These are phyloP conservation scores for Aspergillus cristatus DNA, from an alignment of 495 filamentous ascomycete genomes.

Conservation along the genomic window DNA sequence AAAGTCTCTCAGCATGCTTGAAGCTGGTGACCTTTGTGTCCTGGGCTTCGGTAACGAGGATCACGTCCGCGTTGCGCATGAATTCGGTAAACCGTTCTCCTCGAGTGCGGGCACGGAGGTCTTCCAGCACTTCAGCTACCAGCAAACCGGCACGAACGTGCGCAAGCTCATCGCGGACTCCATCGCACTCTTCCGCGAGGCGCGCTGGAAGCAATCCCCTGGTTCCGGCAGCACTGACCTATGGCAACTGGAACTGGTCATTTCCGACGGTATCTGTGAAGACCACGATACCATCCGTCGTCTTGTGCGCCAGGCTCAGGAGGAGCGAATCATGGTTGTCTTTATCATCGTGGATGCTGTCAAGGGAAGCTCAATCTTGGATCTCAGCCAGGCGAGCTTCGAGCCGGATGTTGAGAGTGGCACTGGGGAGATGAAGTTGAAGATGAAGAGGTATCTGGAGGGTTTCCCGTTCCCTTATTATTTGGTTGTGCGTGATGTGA, in stretches of 20 bases:
- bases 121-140: slow-evolving; percentile 78
- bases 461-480: slow-evolving; percentile 95
- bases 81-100: slow-evolving; percentile 74
- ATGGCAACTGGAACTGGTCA: slow-evolving; percentile 93
- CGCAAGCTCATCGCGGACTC: slow-evolving; percentile 63
- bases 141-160: slow-evolving; percentile 78
- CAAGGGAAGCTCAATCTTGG: slow-evolving; percentile 58
- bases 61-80: slow-evolving; percentile 77
- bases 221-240: slow-evolving; percentile 58
- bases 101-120: slow-evolving; percentile 73
- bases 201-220: slow-evolving; percentile 47
- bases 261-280: slow-evolving; percentile 88
- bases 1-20: slow-evolving; percentile 77
- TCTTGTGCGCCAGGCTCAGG: slow-evolving; percentile 75
- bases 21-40: slow-evolving; percentile 83
- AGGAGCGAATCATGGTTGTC: slow-evolving; percentile 94
- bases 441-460: slow-evolving; percentile 84
- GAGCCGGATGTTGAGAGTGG: slow-evolving; percentile 44
- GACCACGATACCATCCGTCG: slow-evolving; percentile 75
- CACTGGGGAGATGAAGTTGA: slow-evolving; percentile 54
- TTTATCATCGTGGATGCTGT: slow-evolving; percentile 91
- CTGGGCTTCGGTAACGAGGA: slow-evolving; percentile 72
- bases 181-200: slow-evolving; percentile 72
- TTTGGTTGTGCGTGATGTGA: slow-evolving; percentile 82
- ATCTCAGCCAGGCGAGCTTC: slow-evolving; percentile 74